Evolutionary conservation across 257 asterid genomes (phyloP), one percentile per base, ranked within the genome.

Genomic region (Voacanga thouarsii): DNA sequence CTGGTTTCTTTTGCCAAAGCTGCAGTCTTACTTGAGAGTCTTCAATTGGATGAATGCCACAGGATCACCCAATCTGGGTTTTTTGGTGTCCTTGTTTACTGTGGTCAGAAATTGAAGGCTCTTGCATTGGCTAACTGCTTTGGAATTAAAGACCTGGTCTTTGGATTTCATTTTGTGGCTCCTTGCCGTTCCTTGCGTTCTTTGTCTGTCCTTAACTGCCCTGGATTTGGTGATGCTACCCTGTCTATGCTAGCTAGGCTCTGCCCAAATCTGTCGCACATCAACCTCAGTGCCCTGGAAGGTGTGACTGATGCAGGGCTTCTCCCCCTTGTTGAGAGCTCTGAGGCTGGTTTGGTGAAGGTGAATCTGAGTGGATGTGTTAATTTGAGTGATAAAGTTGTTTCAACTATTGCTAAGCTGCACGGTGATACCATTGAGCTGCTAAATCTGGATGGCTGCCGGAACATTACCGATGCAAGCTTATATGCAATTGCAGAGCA

Each of bases 391-490:
- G 97, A 96, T 84, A 84, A 67, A 7, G 84, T 82, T 73, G 88
- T 89, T 69, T 75, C 84, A 23, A 87, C 90, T 69, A 83, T 92
- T 23, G 84, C 88, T 10, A 85, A 82, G 89, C 76, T 85, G 43
- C 97, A 96, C 18, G 96, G 97, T 1, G 82, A 75, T 39, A 90
- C 95, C 26, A 86, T 96, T 1, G 94, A 89, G 86, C 71, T 78
- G 79, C 87, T 96, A 66, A 93, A 85, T 71, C 90, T 96, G 41
- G 97, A 93, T 14, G 91, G 93, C 9, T 93, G 99, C 87, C 81
- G 65, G 72, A 24, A 66, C 68, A 76, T 96, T 39, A 89, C 90
- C 9, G 97, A 93, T 83, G 79, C 53, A 56, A 90, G 94, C 84
- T 82, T 93, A 86, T 77, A 63, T 18, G 90, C 90, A 26, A 76